Base-by-base conservation (phyloP, 108 stramenopile species). In the Skeletonema costatum region DNA sequence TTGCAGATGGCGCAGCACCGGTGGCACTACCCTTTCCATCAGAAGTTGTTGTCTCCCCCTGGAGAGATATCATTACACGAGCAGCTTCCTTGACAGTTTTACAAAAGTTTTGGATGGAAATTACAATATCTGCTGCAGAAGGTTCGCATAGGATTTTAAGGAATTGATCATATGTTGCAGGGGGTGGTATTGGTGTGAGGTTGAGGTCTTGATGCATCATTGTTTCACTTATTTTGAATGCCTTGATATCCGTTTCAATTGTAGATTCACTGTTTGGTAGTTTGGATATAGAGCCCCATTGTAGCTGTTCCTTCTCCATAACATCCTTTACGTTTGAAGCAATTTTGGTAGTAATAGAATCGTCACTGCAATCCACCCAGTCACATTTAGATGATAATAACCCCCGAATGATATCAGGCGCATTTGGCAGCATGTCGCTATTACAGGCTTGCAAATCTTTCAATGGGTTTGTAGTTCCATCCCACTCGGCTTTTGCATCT, bases 51-150 rank as follows among this genome's bases (percentile, higher is more conserved):
- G 70, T 71, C 2, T 72, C 71, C 25, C 64, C 72, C 44, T 61
- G 65, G 10, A 71, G 46, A 32, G 56, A 60, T 30, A 50, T 63
- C 66, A 83, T 77, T 6, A 83, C 82, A 60, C 44, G 50, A 2
- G 82, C 67, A 25, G 82, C 82, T 60, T 83, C 82, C 59, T 73
- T 60, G 16, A 83, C 69, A 9, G 82, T 83, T 51, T 76, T 69
- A 66, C 82, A 83, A 64, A 83, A 83, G 10, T 83, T 83, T 74
- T 74, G 68, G 11, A 65, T 74, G 6, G 82, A 83, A 5, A 83
- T 61, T 2, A 77, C 76, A 12, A 83, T 30, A 74, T 83, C 76
- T 35, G 82, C 76, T 9, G 82, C 71, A 32, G 51, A 48, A 5
- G 82, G 82, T 33, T 73, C 41, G 68, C 82, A 83, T 14, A 83